A percentile compares a stretch with the other conserved stretches of the same genome.
Conservation (phyloP, 2,329 filamentous ascomycete species). For the Penicillium sp. region DNA sequence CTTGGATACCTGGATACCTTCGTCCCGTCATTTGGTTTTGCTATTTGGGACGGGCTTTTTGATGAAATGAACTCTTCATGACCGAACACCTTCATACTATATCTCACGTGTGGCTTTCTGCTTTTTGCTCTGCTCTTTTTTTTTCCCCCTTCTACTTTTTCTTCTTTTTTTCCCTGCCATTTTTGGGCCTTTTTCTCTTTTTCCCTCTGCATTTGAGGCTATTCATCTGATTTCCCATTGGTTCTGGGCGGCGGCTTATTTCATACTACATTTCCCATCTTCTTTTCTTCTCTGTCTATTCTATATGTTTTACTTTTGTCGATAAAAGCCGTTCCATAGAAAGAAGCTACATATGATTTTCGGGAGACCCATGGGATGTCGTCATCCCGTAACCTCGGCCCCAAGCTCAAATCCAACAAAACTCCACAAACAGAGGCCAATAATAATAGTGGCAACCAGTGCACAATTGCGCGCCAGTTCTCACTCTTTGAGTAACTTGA, state of each 20-base stretch:
- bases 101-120: conserved; percentile 2
- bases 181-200: conserved; percentile 6
- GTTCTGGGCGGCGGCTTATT: not conserved
- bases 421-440: not conserved
- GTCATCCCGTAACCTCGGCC: conserved; percentile 18
- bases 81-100: conserved; percentile 5
- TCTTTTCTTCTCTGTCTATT: not conserved
- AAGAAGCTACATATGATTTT: not conserved
- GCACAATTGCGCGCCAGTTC: not conserved
- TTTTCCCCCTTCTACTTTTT: not conserved
- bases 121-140: conserved; percentile 1
- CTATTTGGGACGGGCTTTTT: conserved; percentile 23
- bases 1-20: conserved; percentile 26
- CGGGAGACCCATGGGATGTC: conserved; percentile 11
- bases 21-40: conserved; percentile 1
- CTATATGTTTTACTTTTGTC: not conserved
- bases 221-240: not conserved
- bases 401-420: not conserved
- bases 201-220: not conserved
- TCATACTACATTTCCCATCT: not conserved
- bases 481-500: not conserved
- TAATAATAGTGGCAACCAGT: not conserved
- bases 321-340: conserved; percentile 1
- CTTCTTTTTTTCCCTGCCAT: conserved; percentile 4
- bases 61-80: conserved; percentile 26